These are phyloP conservation scores for Colletotrichum nymphaeae DNA, from an alignment of 2,329 filamentous ascomycete genomes.

Conservation along the genomic window DNA sequence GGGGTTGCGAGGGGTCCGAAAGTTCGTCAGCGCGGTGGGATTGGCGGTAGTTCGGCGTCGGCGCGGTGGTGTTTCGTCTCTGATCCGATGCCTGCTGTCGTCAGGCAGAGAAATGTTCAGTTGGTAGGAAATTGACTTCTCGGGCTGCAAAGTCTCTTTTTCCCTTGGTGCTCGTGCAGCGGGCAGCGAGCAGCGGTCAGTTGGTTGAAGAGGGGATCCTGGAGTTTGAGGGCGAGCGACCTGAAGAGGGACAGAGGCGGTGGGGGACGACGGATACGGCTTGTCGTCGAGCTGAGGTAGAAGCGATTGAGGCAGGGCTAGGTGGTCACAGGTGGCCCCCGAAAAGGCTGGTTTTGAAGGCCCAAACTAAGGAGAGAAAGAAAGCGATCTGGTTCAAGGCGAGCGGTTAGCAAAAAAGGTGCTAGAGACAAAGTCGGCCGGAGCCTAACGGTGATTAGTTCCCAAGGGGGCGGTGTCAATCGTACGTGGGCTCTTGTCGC, in stretches of 20 bases:
- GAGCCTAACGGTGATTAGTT: slow-evolving; percentile 28
- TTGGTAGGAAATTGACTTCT: neutral
- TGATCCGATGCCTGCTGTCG: neutral
- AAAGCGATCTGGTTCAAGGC: slow-evolving; percentile 8
- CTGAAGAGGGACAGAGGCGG: neutral
- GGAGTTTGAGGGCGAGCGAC: neutral
- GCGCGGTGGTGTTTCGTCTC: neutral
- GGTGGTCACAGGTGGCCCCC: neutral
- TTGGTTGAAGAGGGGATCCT: slow-evolving; percentile 14
- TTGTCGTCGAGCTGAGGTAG: slow-evolving; percentile 3
- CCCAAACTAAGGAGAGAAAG: neutral
- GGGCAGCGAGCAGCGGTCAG: neutral
- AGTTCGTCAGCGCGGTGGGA: neutral
- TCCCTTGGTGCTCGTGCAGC: neutral
- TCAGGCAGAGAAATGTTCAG: neutral
- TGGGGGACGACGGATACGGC: slow-evolving; percentile 12
- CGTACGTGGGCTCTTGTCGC: slow-evolving; percentile 16
- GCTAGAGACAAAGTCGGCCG: slow-evolving; percentile 2
- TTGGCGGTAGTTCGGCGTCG: neutral
- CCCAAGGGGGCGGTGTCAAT: slow-evolving; percentile 7
- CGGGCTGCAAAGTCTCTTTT: neutral
- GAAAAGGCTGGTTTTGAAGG: neutral
- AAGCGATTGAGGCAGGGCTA: neutral
- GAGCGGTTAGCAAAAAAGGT: slow-evolving; percentile 15
- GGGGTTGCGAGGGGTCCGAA: neutral